Conservation (phyloP, 192 early-diverging fungal genomes). For the Pilobolus umbonatus region DNA sequence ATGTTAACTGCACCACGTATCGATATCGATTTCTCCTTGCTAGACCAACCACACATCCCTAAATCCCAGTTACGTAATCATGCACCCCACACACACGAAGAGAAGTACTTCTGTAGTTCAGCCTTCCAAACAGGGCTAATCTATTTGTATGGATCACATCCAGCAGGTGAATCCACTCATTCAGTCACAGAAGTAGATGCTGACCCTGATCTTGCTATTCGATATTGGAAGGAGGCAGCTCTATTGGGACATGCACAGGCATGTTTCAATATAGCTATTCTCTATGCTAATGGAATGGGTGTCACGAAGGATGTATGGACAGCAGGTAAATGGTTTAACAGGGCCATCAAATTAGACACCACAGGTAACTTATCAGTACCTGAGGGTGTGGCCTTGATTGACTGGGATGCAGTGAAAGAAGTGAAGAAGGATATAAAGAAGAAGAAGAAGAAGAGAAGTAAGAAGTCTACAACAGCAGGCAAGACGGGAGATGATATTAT, state of each 20-base stretch:
- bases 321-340: slow-evolving; percentile 34
- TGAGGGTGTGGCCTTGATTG: slow-evolving; percentile 20
- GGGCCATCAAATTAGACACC: slow-evolving; percentile 30
- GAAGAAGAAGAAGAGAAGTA: slow-evolving; percentile 5
- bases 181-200: slow-evolving; percentile 17
- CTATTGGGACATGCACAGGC: slow-evolving; percentile 36
- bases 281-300: slow-evolving; percentile 33
- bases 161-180: slow-evolving; percentile 20
- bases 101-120: slow-evolving; percentile 33
- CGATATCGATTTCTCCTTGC: slow-evolving; percentile 24
- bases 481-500: slow-evolving; percentile 4
- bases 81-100: slow-evolving; percentile 26
- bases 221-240: slow-evolving; percentile 35
- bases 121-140: slow-evolving; percentile 35
- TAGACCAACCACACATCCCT: slow-evolving; percentile 4
- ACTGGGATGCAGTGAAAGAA: slow-evolving; percentile 22
- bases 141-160: slow-evolving; percentile 31
- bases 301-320: slow-evolving; percentile 23
- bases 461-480: not conserved
- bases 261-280: slow-evolving; percentile 33
- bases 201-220: slow-evolving; percentile 25
- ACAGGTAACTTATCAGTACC: slow-evolving; percentile 26
- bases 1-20: slow-evolving; percentile 28
- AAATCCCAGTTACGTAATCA: slow-evolving; percentile 22
- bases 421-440: slow-evolving; percentile 1